These are phyloP conservation scores for Wallacemonas sp. DNA, from an alignment of 208 protist species.

Conservation along the genomic window DNA sequence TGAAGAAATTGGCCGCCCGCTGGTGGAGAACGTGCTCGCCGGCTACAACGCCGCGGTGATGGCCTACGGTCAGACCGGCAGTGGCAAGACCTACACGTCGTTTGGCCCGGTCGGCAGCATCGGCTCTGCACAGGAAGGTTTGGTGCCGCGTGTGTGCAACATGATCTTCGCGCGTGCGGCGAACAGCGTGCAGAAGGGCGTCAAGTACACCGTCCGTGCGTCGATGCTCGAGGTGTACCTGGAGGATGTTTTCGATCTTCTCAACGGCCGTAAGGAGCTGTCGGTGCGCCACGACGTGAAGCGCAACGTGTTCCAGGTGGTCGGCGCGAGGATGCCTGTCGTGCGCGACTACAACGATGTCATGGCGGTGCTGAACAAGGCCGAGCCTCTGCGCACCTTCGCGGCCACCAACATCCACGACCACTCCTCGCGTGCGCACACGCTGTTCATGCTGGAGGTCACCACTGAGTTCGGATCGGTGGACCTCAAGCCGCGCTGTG, in stretches of 20 bases:
- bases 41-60: constrained; percentile 89
- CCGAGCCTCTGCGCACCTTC: constrained; percentile 87
- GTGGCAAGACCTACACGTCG: constrained; percentile 86
- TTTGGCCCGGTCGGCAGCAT: constrained; percentile 68
- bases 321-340: constrained; percentile 70
- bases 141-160: constrained; percentile 84
- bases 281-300: constrained; percentile 84
- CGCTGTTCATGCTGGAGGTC: constrained; percentile 80
- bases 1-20: constrained; percentile 77
- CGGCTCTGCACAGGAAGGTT: constrained; percentile 62
- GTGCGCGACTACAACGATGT: constrained; percentile 86
- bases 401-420: constrained; percentile 88
- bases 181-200: constrained; percentile 59
- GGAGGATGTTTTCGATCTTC: constrained; percentile 94
- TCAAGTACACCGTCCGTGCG: constrained; percentile 56
- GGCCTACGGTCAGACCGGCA: constrained; percentile 89
- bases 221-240: constrained; percentile 97
- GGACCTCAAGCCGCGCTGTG: constrained; percentile 55
- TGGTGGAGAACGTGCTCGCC: constrained; percentile 89
- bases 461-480: constrained; percentile 59
- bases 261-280: constrained; percentile 83
- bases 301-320: constrained; percentile 87
- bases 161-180: constrained; percentile 76
- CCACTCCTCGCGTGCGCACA: constrained; percentile 82
- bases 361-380: constrained; percentile 75